Base-by-base conservation (phyloP, 2,329 filamentous ascomycete species). In the Fusarium fracticaudum region DNA sequence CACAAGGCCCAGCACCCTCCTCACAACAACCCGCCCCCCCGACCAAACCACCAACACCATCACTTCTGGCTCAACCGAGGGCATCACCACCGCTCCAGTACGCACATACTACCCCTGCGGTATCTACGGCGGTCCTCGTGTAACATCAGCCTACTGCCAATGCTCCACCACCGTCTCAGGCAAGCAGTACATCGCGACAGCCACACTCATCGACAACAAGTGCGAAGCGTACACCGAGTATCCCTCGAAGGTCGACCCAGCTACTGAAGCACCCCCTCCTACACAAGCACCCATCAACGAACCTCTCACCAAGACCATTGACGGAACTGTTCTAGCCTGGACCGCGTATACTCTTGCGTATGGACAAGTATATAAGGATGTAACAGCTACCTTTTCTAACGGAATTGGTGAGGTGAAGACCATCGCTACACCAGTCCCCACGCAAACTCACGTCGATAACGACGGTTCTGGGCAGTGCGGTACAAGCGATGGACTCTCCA, bases 371-470 rank as follows among this genome's bases (percentile, higher is more conserved):
- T 51, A 65, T n/a, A 58, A 35, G 8, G 64, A 33, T 2, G 33
- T 64, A 2, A 48, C 33, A 2, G 45, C 41, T 3, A 68, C 65
- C 0, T 29, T 31, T 15, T 59, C 55, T 11, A 59, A 31, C 0
- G 55, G 61, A 3, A n/a, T 61, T 8, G 43, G 29, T 5, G 37
- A 31, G n/a, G 38, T 47, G 1, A 51, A 26, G 22, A 69, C 67
- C 7, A 24, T 69, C 18, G 38, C 48, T 7, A 72, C 69, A 1
- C 69, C 69, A 6, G 48, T 64, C 0, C 69, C 69, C 2, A 60
- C 58, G 1, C 67, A 67, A 0, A 67, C 67, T 2, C 48, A 50
- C 9, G 59, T 72, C 10, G 64, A 73, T 6, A 69, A 73, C 8
- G 47, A 73, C 2, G 70, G 70, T 0, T 17, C 18, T 0, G 64